Percentiles rank a stretch among this genome's conserved stretches.
phyloP scores from a whole-genome alignment of 331 rosid species.

The Pyracantha coccinea region DNA sequence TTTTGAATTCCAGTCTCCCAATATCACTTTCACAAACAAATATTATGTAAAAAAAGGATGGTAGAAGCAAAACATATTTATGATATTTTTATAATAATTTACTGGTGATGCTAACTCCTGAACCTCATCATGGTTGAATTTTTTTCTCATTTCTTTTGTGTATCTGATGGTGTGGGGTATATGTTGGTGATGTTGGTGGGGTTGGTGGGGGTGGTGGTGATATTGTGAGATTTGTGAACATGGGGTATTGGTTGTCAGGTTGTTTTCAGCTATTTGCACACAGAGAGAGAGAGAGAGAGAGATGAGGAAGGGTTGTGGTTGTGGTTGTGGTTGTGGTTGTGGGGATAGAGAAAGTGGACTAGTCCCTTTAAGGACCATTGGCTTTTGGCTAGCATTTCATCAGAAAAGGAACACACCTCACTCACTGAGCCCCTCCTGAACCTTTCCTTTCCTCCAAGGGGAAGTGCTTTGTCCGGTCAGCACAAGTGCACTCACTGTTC shows the following conservation, averaged over 20 bases:
- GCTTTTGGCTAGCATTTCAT: constrained; percentile 31
- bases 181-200: background rate
- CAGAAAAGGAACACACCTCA: constrained; percentile 28
- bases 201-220: background rate
- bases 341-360: constrained; percentile 46
- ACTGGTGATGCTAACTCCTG: background rate
- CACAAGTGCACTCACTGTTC: constrained; percentile 28
- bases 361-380: constrained; percentile 38
- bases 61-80: background rate
- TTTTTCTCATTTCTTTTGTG: background rate
- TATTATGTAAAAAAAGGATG: background rate
- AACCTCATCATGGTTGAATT: background rate
- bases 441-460: constrained; percentile 31
- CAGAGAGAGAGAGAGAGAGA: too few relatives aligned
- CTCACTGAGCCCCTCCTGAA: background rate
- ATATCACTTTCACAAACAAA: too few relatives aligned
- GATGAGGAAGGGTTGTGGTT: too few relatives aligned
- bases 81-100: background rate
- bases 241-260: constrained; percentile 28
- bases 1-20: too few relatives aligned
- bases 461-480: constrained; percentile 52
- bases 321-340: constrained; percentile 15
- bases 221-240: background rate
- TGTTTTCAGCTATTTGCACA: constrained; percentile 26
- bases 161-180: constrained; percentile 17